Evolutionary conservation across 768 basidiomycete species (phyloP).

Genomic region (Boletus rufocinnamomeus): DNA sequence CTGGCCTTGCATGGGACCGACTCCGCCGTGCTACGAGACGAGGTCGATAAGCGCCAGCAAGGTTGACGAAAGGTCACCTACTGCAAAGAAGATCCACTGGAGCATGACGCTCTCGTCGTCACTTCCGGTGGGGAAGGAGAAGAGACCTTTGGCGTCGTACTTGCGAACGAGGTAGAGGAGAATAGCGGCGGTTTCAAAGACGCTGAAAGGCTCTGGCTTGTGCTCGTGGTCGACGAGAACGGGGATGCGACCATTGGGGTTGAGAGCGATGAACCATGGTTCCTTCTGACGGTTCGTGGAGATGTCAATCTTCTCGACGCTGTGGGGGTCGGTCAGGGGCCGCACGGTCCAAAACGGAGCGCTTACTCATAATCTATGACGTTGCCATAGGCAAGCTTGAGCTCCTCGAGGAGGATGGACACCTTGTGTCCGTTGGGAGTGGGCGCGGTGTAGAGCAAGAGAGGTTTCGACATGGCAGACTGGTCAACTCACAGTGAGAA

Average conservation of each 20-base stretch:
- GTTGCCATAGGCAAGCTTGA: slow-evolving; percentile 53
- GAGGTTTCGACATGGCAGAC: slow-evolving; percentile 25
- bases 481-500: not conserved
- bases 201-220: slow-evolving; percentile 52
- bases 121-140: slow-evolving; percentile 61
- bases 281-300: slow-evolving; percentile 75
- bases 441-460: slow-evolving; percentile 38
- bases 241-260: slow-evolving; percentile 76
- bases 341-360: not conserved
- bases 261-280: slow-evolving; percentile 73
- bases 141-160: slow-evolving; percentile 75
- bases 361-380: slow-evolving; percentile 52
- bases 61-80: slow-evolving; percentile 29
- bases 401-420: slow-evolving; percentile 63
- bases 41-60: not conserved
- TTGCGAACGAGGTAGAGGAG: slow-evolving; percentile 79
- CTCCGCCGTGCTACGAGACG: slow-evolving; percentile 62
- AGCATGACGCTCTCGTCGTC: slow-evolving; percentile 70
- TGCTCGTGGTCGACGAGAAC: slow-evolving; percentile 61
- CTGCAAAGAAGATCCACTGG: slow-evolving; percentile 88
- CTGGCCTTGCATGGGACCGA: slow-evolving; percentile 91
- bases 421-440: slow-evolving; percentile 62
- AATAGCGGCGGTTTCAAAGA: slow-evolving; percentile 83
- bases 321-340: slow-evolving; percentile 26
- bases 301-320: slow-evolving; percentile 57